Base-by-base conservation (phyloP, 2,329 filamentous ascomycete genomes). In the Pseudogymnoascus sp. region DNA sequence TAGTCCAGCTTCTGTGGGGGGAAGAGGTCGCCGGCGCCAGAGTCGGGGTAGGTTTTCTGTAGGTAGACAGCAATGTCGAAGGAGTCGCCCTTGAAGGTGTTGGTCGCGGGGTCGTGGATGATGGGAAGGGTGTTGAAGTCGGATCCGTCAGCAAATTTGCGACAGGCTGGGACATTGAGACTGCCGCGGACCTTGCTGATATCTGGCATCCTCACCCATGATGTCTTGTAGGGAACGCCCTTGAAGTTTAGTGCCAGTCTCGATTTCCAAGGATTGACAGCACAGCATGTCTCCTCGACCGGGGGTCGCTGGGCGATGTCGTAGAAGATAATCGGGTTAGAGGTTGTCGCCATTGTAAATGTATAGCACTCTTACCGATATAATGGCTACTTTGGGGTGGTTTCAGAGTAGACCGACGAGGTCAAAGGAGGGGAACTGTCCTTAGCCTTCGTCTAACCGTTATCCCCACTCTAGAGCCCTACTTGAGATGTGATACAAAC, bases 61-160 rank as follows among this genome's bases (percentile, higher is more conserved):
- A 88, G 75, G 66, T 86, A 81, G 25, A 79, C 71, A 6, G 85
- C 86, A 63, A 88, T 88, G 59, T 87, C 85, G 67, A 86, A 86
- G 2, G 84, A 83, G 72, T 88, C 86, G 4, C 85, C 85, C 2
- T 87, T 61, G 0, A 75, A 58, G 0, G 71, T 62, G 4, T 67
- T 68, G 0, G 77, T 79, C 16, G 67, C 61, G 0, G 74, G 69
- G 58, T 86, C 81, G 1, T 73, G 66, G 20, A 87, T 70, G 41
- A 86, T 76, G 1, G 86, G 85, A 0, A 88, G 76, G 2, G 85
- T 88, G 71, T 77, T 77, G 73, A 78, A 87, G 66, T 85, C 81
- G 35, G 72, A 74, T 41, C 83, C 84, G 65, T 87, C 79, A 64
- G 75, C 75, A 61, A 80, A 78, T 63, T 80, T 81, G 67, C 85